Evolutionary conservation across 2,329 filamentous ascomycete genomes (phyloP).

Genomic region (Chaetomiaceae sp.): DNA sequence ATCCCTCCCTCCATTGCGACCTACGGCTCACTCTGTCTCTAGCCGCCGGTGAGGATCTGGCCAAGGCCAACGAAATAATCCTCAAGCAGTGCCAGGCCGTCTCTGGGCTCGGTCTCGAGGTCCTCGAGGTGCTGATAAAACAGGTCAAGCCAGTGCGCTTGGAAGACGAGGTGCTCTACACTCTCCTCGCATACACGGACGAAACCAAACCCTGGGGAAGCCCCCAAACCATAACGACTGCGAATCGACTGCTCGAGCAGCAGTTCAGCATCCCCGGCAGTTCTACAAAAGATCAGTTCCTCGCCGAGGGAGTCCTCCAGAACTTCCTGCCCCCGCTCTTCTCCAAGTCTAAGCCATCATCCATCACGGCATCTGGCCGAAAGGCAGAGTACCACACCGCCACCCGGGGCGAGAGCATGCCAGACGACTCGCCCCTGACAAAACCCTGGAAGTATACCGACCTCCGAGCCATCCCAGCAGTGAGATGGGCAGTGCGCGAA

Average conservation of each 20-base stretch:
- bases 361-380: conserved; percentile 53
- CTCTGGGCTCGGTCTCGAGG: conserved; percentile 18
- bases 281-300: conserved; percentile 32
- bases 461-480: conserved; percentile 48
- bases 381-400: conserved; percentile 43
- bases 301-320: conserved; percentile 54
- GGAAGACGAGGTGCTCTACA: conserved; percentile 29
- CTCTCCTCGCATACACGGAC: conserved; percentile 33
- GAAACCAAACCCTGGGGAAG: conserved; percentile 29
- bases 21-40: too few relatives aligned
- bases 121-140: conserved; percentile 15
- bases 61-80: neutral
- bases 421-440: conserved; percentile 36
- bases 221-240: conserved; percentile 26
- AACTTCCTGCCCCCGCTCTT: conserved; percentile 65
- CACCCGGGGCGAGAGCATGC: conserved; percentile 33
- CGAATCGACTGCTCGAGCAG: conserved; percentile 31
- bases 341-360: conserved; percentile 47
- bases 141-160: conserved; percentile 1
- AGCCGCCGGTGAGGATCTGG: conserved; percentile 4
- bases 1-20: too few relatives aligned
- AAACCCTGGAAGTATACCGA: conserved; percentile 59
- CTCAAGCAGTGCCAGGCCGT: conserved; percentile 8
- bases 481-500: conserved; percentile 55
- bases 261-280: conserved; percentile 25